Evolutionary conservation across 2,329 filamentous ascomycete genomes (phyloP).

Genomic region (Elsinoe australis): DNA sequence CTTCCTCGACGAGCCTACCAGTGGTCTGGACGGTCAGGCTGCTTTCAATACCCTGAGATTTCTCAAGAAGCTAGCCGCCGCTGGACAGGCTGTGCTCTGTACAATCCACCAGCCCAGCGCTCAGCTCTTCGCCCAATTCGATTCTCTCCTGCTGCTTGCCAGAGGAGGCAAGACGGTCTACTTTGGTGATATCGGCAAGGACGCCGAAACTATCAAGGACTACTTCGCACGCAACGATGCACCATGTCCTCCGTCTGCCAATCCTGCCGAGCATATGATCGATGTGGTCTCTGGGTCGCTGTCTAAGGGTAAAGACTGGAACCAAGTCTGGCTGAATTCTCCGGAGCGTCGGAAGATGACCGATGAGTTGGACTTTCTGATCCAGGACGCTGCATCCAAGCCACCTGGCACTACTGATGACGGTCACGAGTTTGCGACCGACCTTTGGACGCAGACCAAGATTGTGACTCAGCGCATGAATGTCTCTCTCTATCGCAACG

Average conservation of each 20-base stretch:
- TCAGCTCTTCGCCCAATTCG: slow-evolving; percentile 59
- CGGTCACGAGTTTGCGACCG: slow-evolving; percentile 39
- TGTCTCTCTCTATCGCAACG: slow-evolving; percentile 57
- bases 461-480: slow-evolving; percentile 45
- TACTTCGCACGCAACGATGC: slow-evolving; percentile 50
- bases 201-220: slow-evolving; percentile 35
- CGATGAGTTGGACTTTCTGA: slow-evolving; percentile 37
- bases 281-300: slow-evolving; percentile 40
- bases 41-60: slow-evolving; percentile 60
- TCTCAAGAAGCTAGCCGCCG: slow-evolving; percentile 56
- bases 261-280: slow-evolving; percentile 49
- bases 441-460: slow-evolving; percentile 35
- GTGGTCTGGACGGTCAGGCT: slow-evolving; percentile 56
- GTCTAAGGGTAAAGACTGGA: slow-evolving; percentile 41
- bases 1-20: slow-evolving; percentile 55
- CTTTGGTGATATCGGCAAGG: slow-evolving; percentile 51
- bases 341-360: slow-evolving; percentile 29
- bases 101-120: slow-evolving; percentile 66
- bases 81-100: slow-evolving; percentile 59
- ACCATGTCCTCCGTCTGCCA: slow-evolving; percentile 43
- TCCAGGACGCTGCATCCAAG: slow-evolving; percentile 31
- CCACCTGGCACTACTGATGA: slow-evolving; percentile 34
- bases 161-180: slow-evolving; percentile 59
- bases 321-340: slow-evolving; percentile 39
- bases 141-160: slow-evolving; percentile 57